Conservation (phyloP, 2,329 filamentous ascomycete genomes). For the Gliomastix tumulicola region DNA sequence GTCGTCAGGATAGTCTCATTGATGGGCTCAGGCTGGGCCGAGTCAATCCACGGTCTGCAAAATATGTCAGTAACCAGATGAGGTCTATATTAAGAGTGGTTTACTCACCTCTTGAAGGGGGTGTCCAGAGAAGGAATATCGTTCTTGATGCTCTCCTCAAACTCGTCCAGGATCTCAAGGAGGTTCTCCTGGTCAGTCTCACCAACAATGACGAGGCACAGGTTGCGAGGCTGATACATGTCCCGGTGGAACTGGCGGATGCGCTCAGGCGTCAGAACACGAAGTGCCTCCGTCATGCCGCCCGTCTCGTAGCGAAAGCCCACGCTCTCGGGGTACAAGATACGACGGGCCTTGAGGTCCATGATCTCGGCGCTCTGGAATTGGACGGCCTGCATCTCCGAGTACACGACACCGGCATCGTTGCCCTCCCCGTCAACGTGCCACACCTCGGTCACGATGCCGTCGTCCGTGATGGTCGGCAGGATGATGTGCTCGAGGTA, state of each 20-base stretch:
- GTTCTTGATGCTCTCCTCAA: constrained; percentile 79
- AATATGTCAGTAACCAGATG: neutral
- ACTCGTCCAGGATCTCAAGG: constrained; percentile 73
- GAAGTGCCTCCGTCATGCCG: constrained; percentile 87
- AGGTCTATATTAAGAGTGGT: neutral
- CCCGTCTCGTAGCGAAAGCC: constrained; percentile 98
- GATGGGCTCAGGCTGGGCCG: constrained; percentile 66
- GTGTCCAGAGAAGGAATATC: constrained; percentile 69
- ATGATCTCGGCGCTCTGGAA: constrained; percentile 81
- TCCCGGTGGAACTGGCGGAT: constrained; percentile 92
- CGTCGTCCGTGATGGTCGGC: constrained; percentile 86
- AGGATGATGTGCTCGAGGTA: constrained; percentile 93
- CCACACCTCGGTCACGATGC: constrained; percentile 92
- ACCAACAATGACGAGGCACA: constrained; percentile 87
- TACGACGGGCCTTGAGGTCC: constrained; percentile 70
- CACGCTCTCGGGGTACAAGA: constrained; percentile 81
- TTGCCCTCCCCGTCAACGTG: constrained; percentile 91
- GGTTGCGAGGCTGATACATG: constrained; percentile 97
- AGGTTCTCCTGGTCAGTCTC: constrained; percentile 80
- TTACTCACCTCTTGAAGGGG: constrained; percentile 60
- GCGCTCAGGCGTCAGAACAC: constrained; percentile 77
- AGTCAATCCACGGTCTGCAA: constrained; percentile 76
- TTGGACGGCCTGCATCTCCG: constrained; percentile 95
- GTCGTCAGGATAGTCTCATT: constrained; percentile 66
- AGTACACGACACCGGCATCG: constrained; percentile 96